phyloP scores from a whole-genome alignment of 768 basidiomycete species.

The Agaricus blazei region DNA sequence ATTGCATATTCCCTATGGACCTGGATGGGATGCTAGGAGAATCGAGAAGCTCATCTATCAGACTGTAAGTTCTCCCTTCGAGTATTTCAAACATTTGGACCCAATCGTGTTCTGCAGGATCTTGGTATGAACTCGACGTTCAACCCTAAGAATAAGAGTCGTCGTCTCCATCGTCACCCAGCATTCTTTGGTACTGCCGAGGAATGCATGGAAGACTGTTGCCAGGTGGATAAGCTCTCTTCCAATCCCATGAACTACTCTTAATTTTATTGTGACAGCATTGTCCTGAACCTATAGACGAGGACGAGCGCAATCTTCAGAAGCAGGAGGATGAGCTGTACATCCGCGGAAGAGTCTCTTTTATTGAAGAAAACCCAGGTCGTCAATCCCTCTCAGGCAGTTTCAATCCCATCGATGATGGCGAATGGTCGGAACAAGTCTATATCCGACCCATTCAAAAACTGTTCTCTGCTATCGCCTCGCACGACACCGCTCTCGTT shows the following conservation, averaged over 20 bases:
- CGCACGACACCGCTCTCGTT: conserved; percentile 27
- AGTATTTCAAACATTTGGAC: background rate
- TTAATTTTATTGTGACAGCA: conserved; percentile 25
- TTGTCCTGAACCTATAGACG: conserved; percentile 50
- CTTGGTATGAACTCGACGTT: conserved; percentile 58
- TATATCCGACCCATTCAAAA: conserved; percentile 51
- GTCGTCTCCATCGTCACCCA: conserved; percentile 56
- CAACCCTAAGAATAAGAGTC: conserved; percentile 58
- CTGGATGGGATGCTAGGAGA: conserved; percentile 50
- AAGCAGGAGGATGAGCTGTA: conserved; percentile 48
- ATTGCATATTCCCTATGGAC: conserved; percentile 58
- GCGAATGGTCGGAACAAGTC: conserved; percentile 60
- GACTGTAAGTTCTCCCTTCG: conserved; percentile 32
- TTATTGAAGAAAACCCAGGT: conserved; percentile 56
- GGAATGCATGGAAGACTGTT: conserved; percentile 58
- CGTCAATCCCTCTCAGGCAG: conserved; percentile 58
- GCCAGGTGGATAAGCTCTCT: conserved; percentile 35
- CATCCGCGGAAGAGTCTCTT: conserved; percentile 48
- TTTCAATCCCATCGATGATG: conserved; percentile 63
- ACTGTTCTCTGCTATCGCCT: conserved; percentile 52
- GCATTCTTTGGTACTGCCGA: conserved; percentile 57
- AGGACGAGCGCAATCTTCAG: conserved; percentile 50
- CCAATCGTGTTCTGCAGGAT: conserved; percentile 27
- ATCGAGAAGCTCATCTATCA: conserved; percentile 55
- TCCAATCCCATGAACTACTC: background rate